phyloP scores from a whole-genome alignment of 176 grass and related monocot genomes.

The Stipa capillata region DNA sequence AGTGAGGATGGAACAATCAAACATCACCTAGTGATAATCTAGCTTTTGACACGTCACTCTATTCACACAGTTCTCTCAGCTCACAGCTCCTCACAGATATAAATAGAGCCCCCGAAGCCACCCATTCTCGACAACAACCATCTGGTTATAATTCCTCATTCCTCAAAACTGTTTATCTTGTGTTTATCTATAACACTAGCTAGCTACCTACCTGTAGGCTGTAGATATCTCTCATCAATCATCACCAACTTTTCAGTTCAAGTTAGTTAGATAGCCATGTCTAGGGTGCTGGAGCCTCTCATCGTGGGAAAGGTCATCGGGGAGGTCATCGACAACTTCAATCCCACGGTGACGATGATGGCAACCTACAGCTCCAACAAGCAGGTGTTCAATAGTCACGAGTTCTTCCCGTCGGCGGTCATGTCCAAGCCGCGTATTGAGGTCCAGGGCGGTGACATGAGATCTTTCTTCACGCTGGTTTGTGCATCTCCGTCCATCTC shows the following conservation, averaged over 20 bases:
- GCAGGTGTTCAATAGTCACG: constrained; percentile 82
- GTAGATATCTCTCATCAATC: not conserved
- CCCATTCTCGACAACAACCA: constrained; percentile 6
- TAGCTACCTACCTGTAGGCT: not conserved
- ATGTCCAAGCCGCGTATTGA: constrained; percentile 61
- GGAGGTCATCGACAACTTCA: constrained; percentile 88
- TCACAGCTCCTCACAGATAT: constrained; percentile 26
- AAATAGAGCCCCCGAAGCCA: constrained; percentile 40
- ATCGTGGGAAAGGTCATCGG: constrained; percentile 83
- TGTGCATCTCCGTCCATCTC: not conserved
- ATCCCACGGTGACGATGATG: constrained; percentile 66
- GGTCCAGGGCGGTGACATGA: constrained; percentile 78
- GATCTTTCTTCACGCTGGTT: constrained; percentile 92
- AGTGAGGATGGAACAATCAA: not conserved
- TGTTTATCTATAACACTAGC: not conserved
- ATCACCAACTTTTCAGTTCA: not conserved
- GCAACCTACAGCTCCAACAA: constrained; percentile 74
- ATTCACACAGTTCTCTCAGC: not conserved
- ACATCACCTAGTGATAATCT: too few relatives aligned
- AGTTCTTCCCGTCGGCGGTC: constrained; percentile 79
- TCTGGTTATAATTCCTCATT: not conserved
- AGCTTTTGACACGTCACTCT: not conserved
- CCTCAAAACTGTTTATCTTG: constrained; percentile 1
- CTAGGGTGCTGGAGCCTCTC: constrained; percentile 69
- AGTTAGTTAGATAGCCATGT: constrained; percentile 41